A percentile compares a stretch with the other conserved stretches of the same genome.
Conservation (phyloP, 2,329 filamentous ascomycete species). For the Myriosclerotinia scirpicola region DNA sequence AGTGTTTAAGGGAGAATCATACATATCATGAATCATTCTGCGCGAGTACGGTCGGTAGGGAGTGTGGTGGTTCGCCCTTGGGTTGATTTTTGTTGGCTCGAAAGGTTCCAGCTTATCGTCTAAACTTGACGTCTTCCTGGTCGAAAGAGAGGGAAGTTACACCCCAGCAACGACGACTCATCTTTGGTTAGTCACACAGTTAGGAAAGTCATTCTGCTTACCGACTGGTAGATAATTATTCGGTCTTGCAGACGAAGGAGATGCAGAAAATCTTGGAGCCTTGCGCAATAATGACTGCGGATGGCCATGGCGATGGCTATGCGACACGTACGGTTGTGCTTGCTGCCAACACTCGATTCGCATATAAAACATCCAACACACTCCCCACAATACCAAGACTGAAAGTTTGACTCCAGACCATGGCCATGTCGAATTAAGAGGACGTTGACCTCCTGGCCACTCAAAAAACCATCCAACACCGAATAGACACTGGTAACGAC, state of each 20-base stretch:
- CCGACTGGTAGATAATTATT: constrained; percentile 14
- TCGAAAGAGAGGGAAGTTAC: neutral
- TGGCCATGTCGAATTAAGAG: constrained; percentile 35
- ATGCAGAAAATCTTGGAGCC: neutral
- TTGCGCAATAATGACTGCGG: neutral
- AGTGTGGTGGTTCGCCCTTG: neutral
- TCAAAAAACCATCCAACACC: constrained; percentile 36
- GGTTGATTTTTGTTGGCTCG: constrained; percentile 5
- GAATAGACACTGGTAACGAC: constrained; percentile 27
- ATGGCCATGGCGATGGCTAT: neutral
- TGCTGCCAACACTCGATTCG: constrained; percentile 18
- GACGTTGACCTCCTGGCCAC: constrained; percentile 33
- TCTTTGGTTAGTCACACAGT: neutral
- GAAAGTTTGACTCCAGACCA: constrained; percentile 35
- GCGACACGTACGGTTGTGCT: constrained; percentile 2
- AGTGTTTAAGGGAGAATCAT: neutral
- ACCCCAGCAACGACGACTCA: neutral
- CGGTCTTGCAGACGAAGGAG: neutral
- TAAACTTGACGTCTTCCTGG: neutral
- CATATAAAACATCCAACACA: constrained; percentile 37
- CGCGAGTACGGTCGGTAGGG: neutral
- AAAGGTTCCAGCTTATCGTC: neutral
- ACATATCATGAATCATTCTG: neutral
- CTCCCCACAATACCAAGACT: constrained; percentile 35
- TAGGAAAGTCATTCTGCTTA: constrained; percentile 9